Base-by-base conservation (phyloP, 2,329 filamentous ascomycete genomes). In the Colletotrichum australisinense region DNA sequence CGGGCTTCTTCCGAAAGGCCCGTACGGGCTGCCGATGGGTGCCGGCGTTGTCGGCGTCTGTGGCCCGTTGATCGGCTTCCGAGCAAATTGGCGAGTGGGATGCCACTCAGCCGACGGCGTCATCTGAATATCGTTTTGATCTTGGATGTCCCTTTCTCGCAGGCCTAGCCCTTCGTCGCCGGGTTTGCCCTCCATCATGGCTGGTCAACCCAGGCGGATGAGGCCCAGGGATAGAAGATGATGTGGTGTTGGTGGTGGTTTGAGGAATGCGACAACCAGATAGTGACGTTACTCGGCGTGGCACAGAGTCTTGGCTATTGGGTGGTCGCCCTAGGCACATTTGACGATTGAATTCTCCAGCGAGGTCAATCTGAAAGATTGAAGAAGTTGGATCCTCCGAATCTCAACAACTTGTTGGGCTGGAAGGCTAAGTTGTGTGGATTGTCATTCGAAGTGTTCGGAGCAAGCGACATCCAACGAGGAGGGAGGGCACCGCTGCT, bases 91-190 rank as follows among this genome's bases (percentile, higher is more conserved):
- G 2, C 58, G 63, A 38, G 32, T 30, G 1, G 62, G 57, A 1
- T 63, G 72, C 72, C 72, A 74, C 19, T 74, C 68, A 24, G 69
- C 19, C 22, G 69, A 64, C 22, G 68, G n/a, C n/a, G 52, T 74
- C 52, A 74, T 63, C 32, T 35, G 72, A 7, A 74, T 64, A 1
- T 74, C 26, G 11, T 24, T 19, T 7, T 16, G 5, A 24, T 64
- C 30, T n/a, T 26, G 46, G 4, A 62, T 16, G 6, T 5, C 32
- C 7, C 56, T 30, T 19, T 58, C 60, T 28, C 64, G 64, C 28
- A 73, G 22, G 22, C 71, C 67, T 5, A 73, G 62, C 4, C 71
- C 67, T 12, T 62, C 67, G 22, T 30, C 2, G 14, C 49, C 22
- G 42, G 42, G 16, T 65, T 42, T 56, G n/a, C 30, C 53, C 8